These are phyloP conservation scores for Teunomyces cretensis DNA, from an alignment of 805 yeast genomes.

Conservation along the genomic window DNA sequence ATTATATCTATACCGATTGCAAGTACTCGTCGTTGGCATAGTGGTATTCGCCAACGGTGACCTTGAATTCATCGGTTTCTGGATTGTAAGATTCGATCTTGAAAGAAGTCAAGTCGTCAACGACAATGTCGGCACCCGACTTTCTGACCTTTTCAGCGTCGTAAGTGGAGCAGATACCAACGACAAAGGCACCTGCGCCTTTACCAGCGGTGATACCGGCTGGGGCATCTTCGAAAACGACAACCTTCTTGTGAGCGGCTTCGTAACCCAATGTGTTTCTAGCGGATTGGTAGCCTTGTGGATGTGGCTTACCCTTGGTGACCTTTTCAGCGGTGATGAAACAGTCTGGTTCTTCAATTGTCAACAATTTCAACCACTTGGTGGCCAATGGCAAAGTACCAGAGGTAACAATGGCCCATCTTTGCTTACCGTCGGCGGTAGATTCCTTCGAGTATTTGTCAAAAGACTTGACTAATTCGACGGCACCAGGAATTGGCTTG, in stretches of 20 bases:
- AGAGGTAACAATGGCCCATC: slow-evolving; percentile 87
- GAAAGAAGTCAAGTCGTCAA: slow-evolving; percentile 66
- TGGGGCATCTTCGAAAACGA: slow-evolving; percentile 87
- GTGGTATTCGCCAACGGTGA: slow-evolving; percentile 40
- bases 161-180: slow-evolving; percentile 83
- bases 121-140: slow-evolving; percentile 81
- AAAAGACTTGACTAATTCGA: slow-evolving; percentile 56
- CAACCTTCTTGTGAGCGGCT: slow-evolving; percentile 37
- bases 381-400: slow-evolving; percentile 77
- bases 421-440: slow-evolving; percentile 44
- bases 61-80: slow-evolving; percentile 38
- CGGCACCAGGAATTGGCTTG: slow-evolving; percentile 74
- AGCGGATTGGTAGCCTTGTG: slow-evolving; percentile 74
- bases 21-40: slow-evolving; percentile 43
- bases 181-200: slow-evolving; percentile 77
- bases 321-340: slow-evolving; percentile 85
- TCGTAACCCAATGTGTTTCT: slow-evolving; percentile 46
- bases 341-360: slow-evolving; percentile 61
- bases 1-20: slow-evolving; percentile 25
- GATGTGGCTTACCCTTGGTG: slow-evolving; percentile 79
- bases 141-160: slow-evolving; percentile 64
- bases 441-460: slow-evolving; percentile 46
- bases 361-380: slow-evolving; percentile 71
- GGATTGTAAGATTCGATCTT: slow-evolving; percentile 52
- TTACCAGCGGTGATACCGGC: slow-evolving; percentile 85